A percentile compares a stretch with the other conserved stretches of the same genome.
Conservation (phyloP, 495 filamentous ascomycete genomes). For the Cladorrhinum samala region DNA sequence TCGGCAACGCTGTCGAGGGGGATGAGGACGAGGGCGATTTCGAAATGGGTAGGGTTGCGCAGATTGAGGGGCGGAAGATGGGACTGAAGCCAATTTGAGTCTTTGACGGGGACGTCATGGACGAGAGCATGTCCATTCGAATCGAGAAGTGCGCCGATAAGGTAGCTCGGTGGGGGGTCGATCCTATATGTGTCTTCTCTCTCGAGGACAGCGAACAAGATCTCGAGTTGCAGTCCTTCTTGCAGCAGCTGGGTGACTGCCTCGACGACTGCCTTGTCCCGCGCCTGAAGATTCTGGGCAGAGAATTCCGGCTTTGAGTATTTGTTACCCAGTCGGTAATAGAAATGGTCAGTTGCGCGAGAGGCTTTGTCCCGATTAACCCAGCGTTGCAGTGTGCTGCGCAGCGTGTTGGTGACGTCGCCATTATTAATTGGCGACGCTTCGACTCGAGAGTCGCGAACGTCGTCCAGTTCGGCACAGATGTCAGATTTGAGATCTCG, state of each 20-base stretch:
- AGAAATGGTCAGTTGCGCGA: conserved; percentile 8
- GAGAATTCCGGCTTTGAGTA: conserved; percentile 2
- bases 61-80: not conserved
- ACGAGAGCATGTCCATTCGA: conserved; percentile 6
- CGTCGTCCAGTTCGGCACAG: conserved; percentile 2
- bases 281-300: not conserved
- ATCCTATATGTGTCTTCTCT: not conserved
- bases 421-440: not conserved
- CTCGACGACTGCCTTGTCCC: conserved; percentile 7
- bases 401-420: not conserved
- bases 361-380: conserved; percentile 3
- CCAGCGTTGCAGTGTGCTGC: conserved; percentile 13
- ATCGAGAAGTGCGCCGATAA: conserved; percentile 8
- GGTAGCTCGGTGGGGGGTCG: not conserved
- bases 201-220: conserved; percentile 15
- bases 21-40: conserved; percentile 13
- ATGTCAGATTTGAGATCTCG: conserved; percentile 8
- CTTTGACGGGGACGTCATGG: conserved; percentile 6
- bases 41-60: not conserved
- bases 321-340: conserved; percentile 7
- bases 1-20: conserved; percentile 18
- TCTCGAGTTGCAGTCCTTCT: conserved; percentile 9
- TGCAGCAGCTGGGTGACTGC: not conserved
- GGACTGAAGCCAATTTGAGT: conserved; percentile 2
- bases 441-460: not conserved